A percentile compares a stretch with the other conserved stretches of the same genome.
phyloP scores from a whole-genome alignment of 768 basidiomycete genomes.

The Psilocybe azurescens region DNA sequence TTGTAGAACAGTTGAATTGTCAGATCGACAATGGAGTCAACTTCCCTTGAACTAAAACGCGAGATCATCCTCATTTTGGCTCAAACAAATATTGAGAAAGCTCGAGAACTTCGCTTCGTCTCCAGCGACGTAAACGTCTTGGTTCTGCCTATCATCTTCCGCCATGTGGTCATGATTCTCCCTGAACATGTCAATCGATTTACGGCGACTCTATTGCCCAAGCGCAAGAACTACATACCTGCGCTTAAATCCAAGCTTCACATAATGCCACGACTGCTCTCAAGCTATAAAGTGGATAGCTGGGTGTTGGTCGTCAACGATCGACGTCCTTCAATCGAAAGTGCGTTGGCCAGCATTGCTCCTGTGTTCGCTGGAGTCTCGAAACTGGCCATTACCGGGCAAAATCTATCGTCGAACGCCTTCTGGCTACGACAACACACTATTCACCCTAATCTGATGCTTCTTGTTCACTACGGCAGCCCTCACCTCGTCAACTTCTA shows the following conservation, averaged over 20 bases:
- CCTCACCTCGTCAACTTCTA: slow-evolving; percentile 38
- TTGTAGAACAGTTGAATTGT: slow-evolving; percentile 10
- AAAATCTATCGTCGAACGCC: slow-evolving; percentile 37
- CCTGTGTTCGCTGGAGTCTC: slow-evolving; percentile 35
- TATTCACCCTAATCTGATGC: slow-evolving; percentile 32
- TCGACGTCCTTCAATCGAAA: slow-evolving; percentile 37
- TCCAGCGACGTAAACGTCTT: slow-evolving; percentile 39
- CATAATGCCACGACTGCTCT: slow-evolving; percentile 33
- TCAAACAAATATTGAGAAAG: slow-evolving; percentile 24
- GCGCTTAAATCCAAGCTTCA: slow-evolving; percentile 32
- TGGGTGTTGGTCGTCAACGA: slow-evolving; percentile 37
- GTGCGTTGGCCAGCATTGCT: slow-evolving; percentile 35
- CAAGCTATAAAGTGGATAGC: slow-evolving; percentile 35
- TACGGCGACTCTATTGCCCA: slow-evolving; percentile 35
- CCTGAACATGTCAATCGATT: slow-evolving; percentile 34
- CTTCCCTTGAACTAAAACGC: slow-evolving; percentile 39
- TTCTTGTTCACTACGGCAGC: slow-evolving; percentile 39
- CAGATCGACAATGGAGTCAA: slow-evolving; percentile 30
- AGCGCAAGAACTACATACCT: slow-evolving; percentile 30
- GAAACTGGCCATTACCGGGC: slow-evolving; percentile 38
- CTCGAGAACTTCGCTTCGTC: slow-evolving; percentile 36
- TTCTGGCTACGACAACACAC: slow-evolving; percentile 40
- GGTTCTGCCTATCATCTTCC: slow-evolving; percentile 39
- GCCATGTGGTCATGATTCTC: slow-evolving; percentile 30
- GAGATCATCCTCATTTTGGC: slow-evolving; percentile 38